phyloP scores from a whole-genome alignment of 192 early-diverging fungal species.

The Geosiphon pyriformis region DNA sequence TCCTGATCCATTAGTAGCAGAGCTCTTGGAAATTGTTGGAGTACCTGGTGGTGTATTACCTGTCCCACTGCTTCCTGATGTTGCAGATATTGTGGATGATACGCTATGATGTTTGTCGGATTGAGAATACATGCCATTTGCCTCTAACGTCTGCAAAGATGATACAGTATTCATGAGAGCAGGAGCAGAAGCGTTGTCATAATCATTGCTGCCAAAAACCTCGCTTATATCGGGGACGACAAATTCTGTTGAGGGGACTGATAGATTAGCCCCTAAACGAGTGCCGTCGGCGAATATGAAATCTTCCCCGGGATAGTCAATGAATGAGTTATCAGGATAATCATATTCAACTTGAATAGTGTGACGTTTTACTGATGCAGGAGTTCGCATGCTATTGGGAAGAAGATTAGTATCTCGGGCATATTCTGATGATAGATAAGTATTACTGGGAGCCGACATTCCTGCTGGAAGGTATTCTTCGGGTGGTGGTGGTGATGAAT shows the following conservation, averaged over 20 bases:
- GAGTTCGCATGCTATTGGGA: not conserved
- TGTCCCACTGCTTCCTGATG: not conserved
- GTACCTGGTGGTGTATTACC: slow-evolving; percentile 10
- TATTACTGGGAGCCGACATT: slow-evolving; percentile 4
- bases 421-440: slow-evolving; percentile 15
- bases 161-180: not conserved
- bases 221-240: slow-evolving; percentile 2
- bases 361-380: slow-evolving; percentile 42
- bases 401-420: not conserved
- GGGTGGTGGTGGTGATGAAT: not conserved
- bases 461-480: slow-evolving; percentile 4
- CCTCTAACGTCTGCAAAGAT: not conserved
- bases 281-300: slow-evolving; percentile 25
- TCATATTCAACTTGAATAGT: slow-evolving; percentile 56
- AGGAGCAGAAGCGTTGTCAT: not conserved
- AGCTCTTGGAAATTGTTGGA: slow-evolving; percentile 8
- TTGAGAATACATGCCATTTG: not conserved
- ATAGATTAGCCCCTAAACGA: slow-evolving; percentile 3
- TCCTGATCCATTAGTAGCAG: not conserved
- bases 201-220: not conserved
- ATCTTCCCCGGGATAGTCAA: slow-evolving; percentile 24
- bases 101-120: slow-evolving; percentile 9
- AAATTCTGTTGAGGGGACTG: slow-evolving; percentile 23
- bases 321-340: slow-evolving; percentile 8
- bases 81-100: not conserved